A percentile compares a stretch with the other conserved stretches of the same genome.
phyloP scores from a whole-genome alignment of 2,329 filamentous ascomycete species.

The Mariannaea elegans region DNA sequence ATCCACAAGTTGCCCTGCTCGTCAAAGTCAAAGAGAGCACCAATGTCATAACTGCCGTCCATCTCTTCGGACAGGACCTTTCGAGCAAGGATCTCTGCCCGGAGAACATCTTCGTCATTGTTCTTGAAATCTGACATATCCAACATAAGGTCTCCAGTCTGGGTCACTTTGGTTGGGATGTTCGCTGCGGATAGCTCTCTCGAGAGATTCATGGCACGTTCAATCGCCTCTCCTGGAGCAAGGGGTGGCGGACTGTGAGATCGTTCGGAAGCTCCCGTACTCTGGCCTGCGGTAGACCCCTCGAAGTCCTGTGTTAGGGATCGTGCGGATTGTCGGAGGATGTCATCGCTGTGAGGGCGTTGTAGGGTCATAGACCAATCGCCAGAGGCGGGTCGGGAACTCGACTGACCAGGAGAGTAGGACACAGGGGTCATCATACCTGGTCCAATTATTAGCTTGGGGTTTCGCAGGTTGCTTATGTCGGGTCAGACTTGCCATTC shows the following conservation, averaged over 20 bases:
- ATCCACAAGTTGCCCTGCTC: constrained; percentile 99
- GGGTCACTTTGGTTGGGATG: constrained; percentile 92
- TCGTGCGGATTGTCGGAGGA: constrained; percentile 59
- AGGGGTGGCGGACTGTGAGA: constrained; percentile 82
- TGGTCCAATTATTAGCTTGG: constrained; percentile 19
- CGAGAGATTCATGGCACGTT: constrained; percentile 84
- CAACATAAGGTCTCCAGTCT: constrained; percentile 92
- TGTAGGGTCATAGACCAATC: constrained; percentile 58
- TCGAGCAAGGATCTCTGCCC: constrained; percentile 91
- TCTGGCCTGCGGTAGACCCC: constrained; percentile 50
- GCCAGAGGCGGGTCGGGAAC: constrained; percentile 56
- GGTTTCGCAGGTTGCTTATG: no score
- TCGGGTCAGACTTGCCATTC: constrained; percentile 41
- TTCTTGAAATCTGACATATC: constrained; percentile 98
- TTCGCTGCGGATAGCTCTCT: constrained; percentile 89
- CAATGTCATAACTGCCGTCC: constrained; percentile 95
- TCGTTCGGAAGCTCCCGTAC: constrained; percentile 57
- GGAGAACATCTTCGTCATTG: constrained; percentile 89
- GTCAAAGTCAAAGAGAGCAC: constrained; percentile 92
- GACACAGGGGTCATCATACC: constrained; percentile 63
- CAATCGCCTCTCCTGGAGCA: constrained; percentile 77
- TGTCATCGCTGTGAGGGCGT: constrained; percentile 64
- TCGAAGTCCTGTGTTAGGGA: constrained; percentile 46
- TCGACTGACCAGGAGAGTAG: constrained; percentile 60
- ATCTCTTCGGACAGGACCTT: constrained; percentile 93